Evolutionary conservation across 2,329 filamentous ascomycete species (phyloP), one percentile per base, ranked within the genome.

Genomic region (Raffaelea arxii): DNA sequence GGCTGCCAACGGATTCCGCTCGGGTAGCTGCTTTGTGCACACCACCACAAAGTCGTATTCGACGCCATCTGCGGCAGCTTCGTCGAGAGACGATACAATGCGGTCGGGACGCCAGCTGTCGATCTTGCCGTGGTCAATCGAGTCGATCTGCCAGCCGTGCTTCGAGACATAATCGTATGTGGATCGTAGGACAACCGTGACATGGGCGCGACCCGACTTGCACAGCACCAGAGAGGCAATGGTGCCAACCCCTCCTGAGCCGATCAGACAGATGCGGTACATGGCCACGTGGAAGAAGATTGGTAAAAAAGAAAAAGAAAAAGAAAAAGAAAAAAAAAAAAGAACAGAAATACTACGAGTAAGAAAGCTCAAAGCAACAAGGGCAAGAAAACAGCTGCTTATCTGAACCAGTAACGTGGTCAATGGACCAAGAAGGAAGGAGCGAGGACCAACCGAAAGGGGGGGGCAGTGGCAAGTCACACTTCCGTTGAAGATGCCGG

Each of bases 11-110:
- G 46, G 49, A 19, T 30, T 43, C 14, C 40, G 44, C 16, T 22
- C 30, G 1, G 51, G 51, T 25, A 51, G 44, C 25, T 51, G 49
- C 41, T 51, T 53, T n/a, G 47, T 53, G 45, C 51, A 49, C n/a
- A 51, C 47, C 7, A 53, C 44, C 2, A 53, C 45, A 16, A 45
- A 53, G 47, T 53, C 51, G 35, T 48, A 53, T 16, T 18, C 22
- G 2, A 2, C 23, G 12, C 14, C 38, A 3, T 39, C 39, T 6
- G 10, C 7, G 1, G 41, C 41, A 25, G 47, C 50, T 4, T 44
- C 50, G 6, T 30, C 25, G 11, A 25, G 47, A n/a, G 40, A 46
- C 12, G n/a, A 24, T 24, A 53, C 51, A 4, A 53, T 36, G 10
- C 49, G 49, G 41, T 44, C 19, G 30, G 51, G 51, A 32, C 36